Evolutionary conservation across 768 basidiomycete species (phyloP).

Genomic region (Tephrocybe sp.): DNA sequence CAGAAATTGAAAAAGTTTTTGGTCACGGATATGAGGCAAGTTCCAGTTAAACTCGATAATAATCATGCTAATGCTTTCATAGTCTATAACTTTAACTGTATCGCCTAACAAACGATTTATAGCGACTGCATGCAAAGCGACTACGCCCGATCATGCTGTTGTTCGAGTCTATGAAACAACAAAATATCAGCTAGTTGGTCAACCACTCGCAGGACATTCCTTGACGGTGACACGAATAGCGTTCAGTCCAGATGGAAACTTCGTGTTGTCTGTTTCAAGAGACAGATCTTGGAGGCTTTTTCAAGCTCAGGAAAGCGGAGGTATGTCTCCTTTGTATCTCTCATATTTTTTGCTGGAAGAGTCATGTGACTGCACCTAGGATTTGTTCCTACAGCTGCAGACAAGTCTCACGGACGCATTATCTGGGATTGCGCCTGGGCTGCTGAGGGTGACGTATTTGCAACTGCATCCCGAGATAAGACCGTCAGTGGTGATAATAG

Average conservation of each 20-base stretch:
- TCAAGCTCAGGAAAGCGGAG: slow-evolving; percentile 39
- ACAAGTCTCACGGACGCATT: slow-evolving; percentile 89
- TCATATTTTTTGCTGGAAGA: not conserved
- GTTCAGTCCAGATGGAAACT: slow-evolving; percentile 84
- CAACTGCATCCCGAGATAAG: slow-evolving; percentile 94
- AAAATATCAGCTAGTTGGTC: slow-evolving; percentile 68
- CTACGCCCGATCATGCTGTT: slow-evolving; percentile 84
- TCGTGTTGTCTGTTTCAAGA: slow-evolving; percentile 81
- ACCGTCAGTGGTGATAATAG: slow-evolving; percentile 49
- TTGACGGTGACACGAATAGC: slow-evolving; percentile 88
- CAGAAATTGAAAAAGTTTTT: slow-evolving; percentile 94
- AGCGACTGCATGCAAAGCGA: slow-evolving; percentile 90
- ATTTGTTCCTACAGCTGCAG: slow-evolving; percentile 59
- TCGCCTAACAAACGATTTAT: slow-evolving; percentile 69
- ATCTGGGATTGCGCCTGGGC: slow-evolving; percentile 97
- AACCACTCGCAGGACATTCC: slow-evolving; percentile 77
- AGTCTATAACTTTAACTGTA: slow-evolving; percentile 80
- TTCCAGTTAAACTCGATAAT: not conserved
- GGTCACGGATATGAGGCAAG: slow-evolving; percentile 95
- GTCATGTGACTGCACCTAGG: slow-evolving; percentile 31
- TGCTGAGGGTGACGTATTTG: slow-evolving; percentile 72
- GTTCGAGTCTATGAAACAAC: slow-evolving; percentile 77
- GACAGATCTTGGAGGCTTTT: slow-evolving; percentile 93
- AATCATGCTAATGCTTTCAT: not conserved
- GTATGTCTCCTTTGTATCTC: slow-evolving; percentile 25